Conservation (phyloP, 371 early-diverging fungal species). For the Lichtheimia corymbifera region DNA sequence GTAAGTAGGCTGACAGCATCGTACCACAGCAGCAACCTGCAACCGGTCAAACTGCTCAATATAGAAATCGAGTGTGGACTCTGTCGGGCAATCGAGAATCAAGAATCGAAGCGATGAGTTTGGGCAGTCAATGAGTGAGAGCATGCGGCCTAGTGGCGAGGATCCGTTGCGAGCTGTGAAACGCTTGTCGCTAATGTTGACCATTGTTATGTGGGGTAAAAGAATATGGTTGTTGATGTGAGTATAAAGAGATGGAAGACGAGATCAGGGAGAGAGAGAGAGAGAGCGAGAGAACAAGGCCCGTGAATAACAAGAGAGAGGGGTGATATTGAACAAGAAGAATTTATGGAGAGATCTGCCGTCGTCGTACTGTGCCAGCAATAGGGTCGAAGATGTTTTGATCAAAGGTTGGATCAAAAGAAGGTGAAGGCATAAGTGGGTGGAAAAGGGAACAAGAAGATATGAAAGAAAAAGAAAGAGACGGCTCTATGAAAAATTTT, state of each 20-base stretch:
- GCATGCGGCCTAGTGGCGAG: constrained; percentile 19
- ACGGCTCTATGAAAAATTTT: neutral
- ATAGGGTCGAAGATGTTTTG: constrained; percentile 11
- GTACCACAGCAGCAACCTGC: constrained; percentile 82
- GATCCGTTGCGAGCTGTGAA: constrained; percentile 2
- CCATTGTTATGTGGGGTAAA: constrained; percentile 7
- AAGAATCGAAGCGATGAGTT: constrained; percentile 67
- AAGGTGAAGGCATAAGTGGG: neutral
- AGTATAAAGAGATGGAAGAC: neutral
- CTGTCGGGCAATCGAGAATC: constrained; percentile 89
- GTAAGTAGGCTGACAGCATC: constrained; percentile 88
- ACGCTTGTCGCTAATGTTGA: constrained; percentile 14
- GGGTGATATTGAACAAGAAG: neutral
- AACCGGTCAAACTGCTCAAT: constrained; percentile 71
- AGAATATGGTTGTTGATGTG: neutral
- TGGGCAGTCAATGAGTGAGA: constrained; percentile 24
- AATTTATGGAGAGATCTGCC: constrained; percentile 5
- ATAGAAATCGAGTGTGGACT: constrained; percentile 77
- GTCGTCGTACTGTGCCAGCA: constrained; percentile 9
- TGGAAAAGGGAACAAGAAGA: constrained; percentile 6
- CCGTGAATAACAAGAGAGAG: neutral
- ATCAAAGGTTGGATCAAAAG: constrained; percentile 13
- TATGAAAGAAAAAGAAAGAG: neutral
- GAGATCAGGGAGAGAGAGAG: neutral
- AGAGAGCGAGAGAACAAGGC: too few species aligned